Conservation (phyloP, 2,329 filamentous ascomycete species). For the Colletotrichum liriopes region DNA sequence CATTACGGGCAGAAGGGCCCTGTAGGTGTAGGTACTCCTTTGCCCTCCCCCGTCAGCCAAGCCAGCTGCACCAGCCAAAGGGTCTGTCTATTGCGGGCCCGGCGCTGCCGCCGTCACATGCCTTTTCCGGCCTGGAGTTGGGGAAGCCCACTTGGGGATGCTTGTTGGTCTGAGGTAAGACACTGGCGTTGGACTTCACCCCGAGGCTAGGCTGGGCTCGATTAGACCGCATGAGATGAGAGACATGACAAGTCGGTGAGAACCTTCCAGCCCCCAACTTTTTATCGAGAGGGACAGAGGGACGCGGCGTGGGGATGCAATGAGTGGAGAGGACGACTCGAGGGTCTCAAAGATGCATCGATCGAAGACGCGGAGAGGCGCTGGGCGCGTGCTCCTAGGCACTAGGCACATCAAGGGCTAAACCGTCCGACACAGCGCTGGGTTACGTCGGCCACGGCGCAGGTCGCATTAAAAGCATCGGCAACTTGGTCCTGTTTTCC, state of each 20-base stretch:
- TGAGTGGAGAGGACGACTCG: background rate
- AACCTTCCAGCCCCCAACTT: conserved; percentile 8
- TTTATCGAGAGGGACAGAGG: background rate
- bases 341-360: background rate
- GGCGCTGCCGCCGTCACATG: conserved; percentile 19
- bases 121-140: background rate
- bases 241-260: conserved; percentile 33
- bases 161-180: background rate
- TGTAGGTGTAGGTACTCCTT: background rate
- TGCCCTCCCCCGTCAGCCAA: background rate
- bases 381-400: background rate
- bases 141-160: background rate
- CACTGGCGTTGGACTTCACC: background rate
- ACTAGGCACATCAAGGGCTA: background rate
- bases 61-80: background rate
- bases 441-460: background rate
- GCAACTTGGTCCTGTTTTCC: background rate
- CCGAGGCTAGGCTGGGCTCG: conserved; percentile 1
- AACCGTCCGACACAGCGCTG: background rate
- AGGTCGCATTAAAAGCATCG: background rate
- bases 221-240: conserved; percentile 12
- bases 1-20: background rate
- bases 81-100: conserved; percentile 15
- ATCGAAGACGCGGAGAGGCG: background rate
- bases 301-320: background rate